A percentile compares a stretch with the other conserved stretches of the same genome.
Conservation (phyloP, 331 rosid genomes). For the Cucumis variabilis region DNA sequence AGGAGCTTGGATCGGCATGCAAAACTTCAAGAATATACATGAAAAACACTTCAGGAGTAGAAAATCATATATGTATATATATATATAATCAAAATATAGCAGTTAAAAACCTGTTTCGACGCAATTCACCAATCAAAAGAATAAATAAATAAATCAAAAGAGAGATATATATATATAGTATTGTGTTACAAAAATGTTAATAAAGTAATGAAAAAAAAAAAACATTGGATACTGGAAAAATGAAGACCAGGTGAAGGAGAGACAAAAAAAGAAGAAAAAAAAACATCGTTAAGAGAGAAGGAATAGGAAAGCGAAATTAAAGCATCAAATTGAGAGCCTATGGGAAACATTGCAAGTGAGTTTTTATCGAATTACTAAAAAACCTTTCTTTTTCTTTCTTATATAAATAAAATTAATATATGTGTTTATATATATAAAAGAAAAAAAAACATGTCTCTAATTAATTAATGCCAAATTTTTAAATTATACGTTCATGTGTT, state of each 20-base stretch:
- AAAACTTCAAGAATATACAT: too few species aligned
- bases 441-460: background rate
- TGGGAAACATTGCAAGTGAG: slow-evolving; percentile 30
- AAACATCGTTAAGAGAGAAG: slow-evolving; percentile 1
- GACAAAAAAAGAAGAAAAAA: background rate
- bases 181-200: background rate
- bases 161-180: too few species aligned
- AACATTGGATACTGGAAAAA: slow-evolving; percentile 16
- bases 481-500: background rate
- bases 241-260: background rate
- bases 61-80: too few species aligned
- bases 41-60: background rate
- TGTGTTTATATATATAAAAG: too few species aligned
- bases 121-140: background rate
- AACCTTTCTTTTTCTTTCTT: background rate
- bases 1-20: too few species aligned
- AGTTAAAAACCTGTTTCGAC: background rate
- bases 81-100: background rate
- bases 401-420: background rate
- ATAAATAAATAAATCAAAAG: too few species aligned
- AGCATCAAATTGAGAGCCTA: slow-evolving; percentile 30
- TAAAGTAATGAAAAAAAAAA: background rate
- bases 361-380: slow-evolving; percentile 29
- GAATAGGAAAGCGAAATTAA: slow-evolving; percentile 15
- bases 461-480: background rate